These are phyloP conservation scores for Fusarium sambucinum DNA, from an alignment of 2,329 filamentous ascomycete genomes.

Conservation along the genomic window DNA sequence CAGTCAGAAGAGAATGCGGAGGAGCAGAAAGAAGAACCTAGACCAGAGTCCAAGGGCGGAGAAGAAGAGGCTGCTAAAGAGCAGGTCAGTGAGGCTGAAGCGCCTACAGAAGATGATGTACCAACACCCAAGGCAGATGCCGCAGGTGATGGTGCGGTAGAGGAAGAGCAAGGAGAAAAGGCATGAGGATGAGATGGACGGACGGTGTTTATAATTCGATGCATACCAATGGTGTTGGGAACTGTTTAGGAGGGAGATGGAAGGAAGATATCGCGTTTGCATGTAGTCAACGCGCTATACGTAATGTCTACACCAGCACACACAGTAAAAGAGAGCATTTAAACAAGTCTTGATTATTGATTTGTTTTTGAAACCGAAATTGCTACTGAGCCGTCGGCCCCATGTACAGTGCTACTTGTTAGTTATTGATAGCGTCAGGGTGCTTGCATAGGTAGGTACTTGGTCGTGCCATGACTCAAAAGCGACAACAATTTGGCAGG, in stretches of 20 bases:
- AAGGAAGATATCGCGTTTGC: constrained; percentile 26
- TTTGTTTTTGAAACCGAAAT: background rate
- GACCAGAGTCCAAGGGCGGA: constrained; percentile 23
- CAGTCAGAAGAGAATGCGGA: constrained; percentile 48
- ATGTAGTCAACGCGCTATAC: constrained; percentile 50
- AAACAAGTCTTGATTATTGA: constrained; percentile 21
- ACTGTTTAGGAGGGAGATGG: constrained; percentile 27
- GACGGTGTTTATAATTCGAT: constrained; percentile 35
- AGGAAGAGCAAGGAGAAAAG: constrained; percentile 41
- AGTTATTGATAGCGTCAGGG: background rate
- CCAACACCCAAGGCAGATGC: constrained; percentile 37
- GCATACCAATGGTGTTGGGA: constrained; percentile 45
- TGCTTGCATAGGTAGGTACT: background rate
- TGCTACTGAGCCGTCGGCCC: no score
- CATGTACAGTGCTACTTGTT: background rate
- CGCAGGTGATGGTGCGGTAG: constrained; percentile 25
- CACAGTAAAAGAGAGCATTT: constrained; percentile 42
- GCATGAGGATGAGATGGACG: constrained; percentile 39
- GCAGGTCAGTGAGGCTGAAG: constrained; percentile 25
- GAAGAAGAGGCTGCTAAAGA: constrained; percentile 35
- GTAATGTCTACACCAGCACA: constrained; percentile 55
- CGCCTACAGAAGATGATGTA: constrained; percentile 33
- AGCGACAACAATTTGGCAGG: background rate
- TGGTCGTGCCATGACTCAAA: background rate
- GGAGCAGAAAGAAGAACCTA: constrained; percentile 41